Conservation (phyloP, 129 eudicot species). For the Flaveria sonorensis region DNA sequence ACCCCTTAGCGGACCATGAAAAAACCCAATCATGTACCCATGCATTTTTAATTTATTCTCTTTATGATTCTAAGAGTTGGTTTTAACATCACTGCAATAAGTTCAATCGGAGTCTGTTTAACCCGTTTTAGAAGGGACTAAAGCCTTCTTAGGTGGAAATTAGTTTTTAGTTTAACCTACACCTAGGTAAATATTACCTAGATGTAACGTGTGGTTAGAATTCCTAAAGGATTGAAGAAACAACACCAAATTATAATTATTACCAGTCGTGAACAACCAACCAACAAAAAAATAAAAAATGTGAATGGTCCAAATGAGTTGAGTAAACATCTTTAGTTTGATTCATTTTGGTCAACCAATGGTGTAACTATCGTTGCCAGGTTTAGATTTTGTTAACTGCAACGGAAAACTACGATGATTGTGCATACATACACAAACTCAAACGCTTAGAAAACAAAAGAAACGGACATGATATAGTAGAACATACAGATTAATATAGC, state of each 20-base stretch:
- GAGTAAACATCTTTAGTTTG: not conserved
- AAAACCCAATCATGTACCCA: no score
- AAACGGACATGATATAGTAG: not conserved
- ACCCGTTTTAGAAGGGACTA: no score
- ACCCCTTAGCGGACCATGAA: no score
- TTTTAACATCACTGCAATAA: no score
- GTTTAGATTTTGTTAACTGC: slow-evolving; percentile 5
- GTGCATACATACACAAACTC: not conserved
- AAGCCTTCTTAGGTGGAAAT: no score
- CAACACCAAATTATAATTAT: not conserved
- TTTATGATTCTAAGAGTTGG: no score
- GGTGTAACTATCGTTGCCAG: not conserved
- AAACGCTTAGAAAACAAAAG: not conserved
- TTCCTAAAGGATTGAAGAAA: not conserved
- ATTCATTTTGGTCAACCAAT: slow-evolving; percentile 28
- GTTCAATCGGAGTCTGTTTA: no score
- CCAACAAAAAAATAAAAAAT: not conserved
- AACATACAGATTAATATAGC: slow-evolving; percentile 10
- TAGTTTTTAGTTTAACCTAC: no score
- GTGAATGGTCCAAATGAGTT: not conserved
- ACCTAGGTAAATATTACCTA: not conserved
- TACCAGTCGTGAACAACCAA: not conserved
- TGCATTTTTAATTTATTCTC: no score
- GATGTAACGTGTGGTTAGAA: not conserved
- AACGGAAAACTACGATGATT: not conserved